Percentiles rank a stretch among this genome's conserved stretches.
Evolutionary conservation across 139 green algal species (phyloP).

Genomic region (Coccomyxa sp.): DNA sequence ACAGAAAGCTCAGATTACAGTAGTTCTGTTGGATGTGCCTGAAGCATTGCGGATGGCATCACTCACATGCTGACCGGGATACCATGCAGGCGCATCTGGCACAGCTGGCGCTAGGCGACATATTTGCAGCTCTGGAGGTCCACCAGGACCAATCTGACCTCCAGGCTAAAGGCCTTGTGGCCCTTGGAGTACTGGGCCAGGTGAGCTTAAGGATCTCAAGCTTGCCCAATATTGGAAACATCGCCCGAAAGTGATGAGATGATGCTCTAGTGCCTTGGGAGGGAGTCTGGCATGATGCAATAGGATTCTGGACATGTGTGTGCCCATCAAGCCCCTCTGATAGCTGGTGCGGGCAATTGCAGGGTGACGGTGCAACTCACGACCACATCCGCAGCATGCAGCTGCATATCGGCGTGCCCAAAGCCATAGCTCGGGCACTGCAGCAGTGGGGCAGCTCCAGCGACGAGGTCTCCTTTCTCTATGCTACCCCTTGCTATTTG

Average conservation of each 20-base stretch:
- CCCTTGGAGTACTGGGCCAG: constrained; percentile 60
- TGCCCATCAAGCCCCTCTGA: no score
- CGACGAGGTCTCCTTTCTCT: no score
- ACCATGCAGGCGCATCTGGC: constrained; percentile 28
- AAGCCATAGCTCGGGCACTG: constrained; percentile 22
- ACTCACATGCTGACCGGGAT: not conserved
- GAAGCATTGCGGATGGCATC: no score
- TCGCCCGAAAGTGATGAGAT: no score
- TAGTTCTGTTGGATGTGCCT: no score
- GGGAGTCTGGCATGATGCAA: no score
- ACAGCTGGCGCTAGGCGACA: constrained; percentile 22
- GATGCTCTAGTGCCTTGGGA: no score
- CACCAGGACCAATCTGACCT: constrained; percentile 45
- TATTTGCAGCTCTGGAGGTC: constrained; percentile 32
- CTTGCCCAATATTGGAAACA: no score
- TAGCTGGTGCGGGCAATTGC: not conserved
- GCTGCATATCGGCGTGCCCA: constrained; percentile 17
- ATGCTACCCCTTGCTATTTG: no score
- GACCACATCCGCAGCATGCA: constrained; percentile 37
- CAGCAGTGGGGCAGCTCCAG: constrained; percentile 18
- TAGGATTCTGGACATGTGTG: no score
- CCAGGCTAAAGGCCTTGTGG: constrained; percentile 54
- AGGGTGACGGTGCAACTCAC: constrained; percentile 52
- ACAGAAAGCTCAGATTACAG: no score
- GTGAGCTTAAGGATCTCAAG: constrained; percentile 9